Evolutionary conservation across 2,329 filamentous ascomycete genomes (phyloP), one percentile per base, ranked within the genome.

Genomic region (Curvularia spicifera): DNA sequence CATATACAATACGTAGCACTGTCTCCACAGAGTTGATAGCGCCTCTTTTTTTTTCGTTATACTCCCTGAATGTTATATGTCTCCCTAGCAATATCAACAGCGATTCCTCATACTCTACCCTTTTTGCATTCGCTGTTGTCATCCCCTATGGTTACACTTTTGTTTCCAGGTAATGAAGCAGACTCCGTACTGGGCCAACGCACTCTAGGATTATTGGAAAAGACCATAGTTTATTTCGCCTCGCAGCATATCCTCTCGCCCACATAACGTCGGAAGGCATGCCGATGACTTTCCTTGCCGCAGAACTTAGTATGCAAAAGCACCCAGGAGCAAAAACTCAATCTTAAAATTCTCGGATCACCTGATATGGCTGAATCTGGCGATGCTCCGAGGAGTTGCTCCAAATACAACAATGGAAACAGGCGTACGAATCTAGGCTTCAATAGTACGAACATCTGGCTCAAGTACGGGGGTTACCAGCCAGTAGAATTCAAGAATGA

Each of bases 391-490:
- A 40, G 46, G 26, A 71, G 71, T 47, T 65, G 63, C 33, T 35
- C 78, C 78, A 65, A 75, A 33, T 78, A 71, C 57, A 72, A 74
- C 18, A 73, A 80, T 45, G 62, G 68, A 10, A 60, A 59, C 12
- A 80, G 81, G 4, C 78, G 78, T 55, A 83, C 83, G 57, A 60
- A 72, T 39, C 74, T 83, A 3, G 61, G 65, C 18, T 56, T 66
- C 0, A 75, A 82, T 37, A 80, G 81, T 2, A 70, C 76, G 4
- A 82, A 83, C 60, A 47, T 48, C n/a, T 83, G 81, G 81, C 63
- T 81, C 1, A 67, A 71, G 13, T 78, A 82, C 39, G 54, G 70
- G 15, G 15, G 39, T 28, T 4, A 76, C 63, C 15, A 76, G 78
- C 39, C 80, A 82, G 69, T 73, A 75, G 52, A 82, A 47, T n/a